Evolutionary conservation across 106 monocot genomes (phyloP).

Genomic region (Dioscorea alata): DNA sequence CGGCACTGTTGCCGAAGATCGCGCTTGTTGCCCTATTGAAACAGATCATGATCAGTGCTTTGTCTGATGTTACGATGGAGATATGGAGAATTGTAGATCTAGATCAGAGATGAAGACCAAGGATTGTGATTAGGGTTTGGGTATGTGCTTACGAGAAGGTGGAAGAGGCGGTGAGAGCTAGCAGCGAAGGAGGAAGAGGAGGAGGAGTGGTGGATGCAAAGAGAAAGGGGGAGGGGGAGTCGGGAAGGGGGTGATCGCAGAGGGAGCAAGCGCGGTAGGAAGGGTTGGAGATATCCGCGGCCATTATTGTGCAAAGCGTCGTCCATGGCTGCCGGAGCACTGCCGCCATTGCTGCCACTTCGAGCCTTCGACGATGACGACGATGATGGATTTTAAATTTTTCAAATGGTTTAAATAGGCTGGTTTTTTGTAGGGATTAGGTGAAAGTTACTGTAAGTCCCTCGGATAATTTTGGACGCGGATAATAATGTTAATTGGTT

Average conservation of each 20-base stretch:
- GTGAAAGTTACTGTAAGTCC: no score
- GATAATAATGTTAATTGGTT: no score
- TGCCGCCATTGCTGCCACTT: background rate
- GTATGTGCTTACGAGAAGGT: slow-evolving; percentile 28
- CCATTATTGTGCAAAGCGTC: slow-evolving; percentile 54
- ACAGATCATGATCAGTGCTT: slow-evolving; percentile 47
- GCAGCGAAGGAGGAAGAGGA: slow-evolving; percentile 5
- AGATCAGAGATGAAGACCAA: background rate
- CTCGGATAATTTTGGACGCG: no score
- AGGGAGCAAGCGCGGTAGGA: slow-evolving; percentile 64
- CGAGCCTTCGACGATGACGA: background rate
- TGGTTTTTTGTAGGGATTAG: no score
- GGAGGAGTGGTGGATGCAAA: slow-evolving; percentile 28
- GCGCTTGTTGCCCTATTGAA: slow-evolving; percentile 67
- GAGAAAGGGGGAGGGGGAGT: slow-evolving; percentile 1
- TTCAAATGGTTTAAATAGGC: no score
- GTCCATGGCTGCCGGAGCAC: slow-evolving; percentile 26
- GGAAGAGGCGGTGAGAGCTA: slow-evolving; percentile 30
- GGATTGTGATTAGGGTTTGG: background rate
- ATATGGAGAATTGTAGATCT: slow-evolving; percentile 16
- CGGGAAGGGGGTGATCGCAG: slow-evolving; percentile 56
- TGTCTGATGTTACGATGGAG: slow-evolving; percentile 47
- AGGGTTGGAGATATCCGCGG: slow-evolving; percentile 32
- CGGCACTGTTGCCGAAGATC: slow-evolving; percentile 67
- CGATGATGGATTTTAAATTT: no score